Evolutionary conservation across 352 stramenopile species (phyloP).

Genomic region (Phytophthora citrophthora): DNA sequence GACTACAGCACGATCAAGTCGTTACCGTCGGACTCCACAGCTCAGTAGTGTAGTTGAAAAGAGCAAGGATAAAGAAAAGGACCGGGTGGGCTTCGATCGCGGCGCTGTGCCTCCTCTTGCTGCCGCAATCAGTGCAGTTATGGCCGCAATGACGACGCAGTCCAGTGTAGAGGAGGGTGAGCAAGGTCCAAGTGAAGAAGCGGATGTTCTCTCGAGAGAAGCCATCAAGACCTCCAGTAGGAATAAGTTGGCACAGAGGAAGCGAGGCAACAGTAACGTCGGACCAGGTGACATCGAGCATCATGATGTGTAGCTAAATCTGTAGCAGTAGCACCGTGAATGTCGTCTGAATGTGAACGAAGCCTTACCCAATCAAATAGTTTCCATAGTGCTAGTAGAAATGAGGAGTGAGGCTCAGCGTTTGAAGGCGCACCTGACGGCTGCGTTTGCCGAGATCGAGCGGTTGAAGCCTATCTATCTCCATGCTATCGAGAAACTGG

Average conservation of each 20-base stretch:
- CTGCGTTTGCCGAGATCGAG: slow-evolving; percentile 59
- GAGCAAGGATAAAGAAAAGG: slow-evolving; percentile 30
- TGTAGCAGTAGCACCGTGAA: not conserved
- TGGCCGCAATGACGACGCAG: slow-evolving; percentile 12
- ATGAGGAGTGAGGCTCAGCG: slow-evolving; percentile 35
- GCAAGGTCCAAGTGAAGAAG: slow-evolving; percentile 49
- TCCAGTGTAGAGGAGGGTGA: slow-evolving; percentile 44
- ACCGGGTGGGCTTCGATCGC: slow-evolving; percentile 45
- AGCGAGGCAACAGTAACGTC: slow-evolving; percentile 35
- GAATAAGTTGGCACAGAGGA: slow-evolving; percentile 62
- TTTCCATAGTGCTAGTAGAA: not conserved
- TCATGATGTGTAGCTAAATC: slow-evolving; percentile 5
- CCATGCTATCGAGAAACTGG: slow-evolving; percentile 53
- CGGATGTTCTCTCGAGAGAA: slow-evolving; percentile 62
- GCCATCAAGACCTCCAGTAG: slow-evolving; percentile 70
- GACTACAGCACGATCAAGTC: slow-evolving; percentile 11
- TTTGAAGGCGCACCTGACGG: slow-evolving; percentile 52
- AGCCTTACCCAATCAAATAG: not conserved
- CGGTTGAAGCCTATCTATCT: slow-evolving; percentile 41
- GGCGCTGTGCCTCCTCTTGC: slow-evolving; percentile 28
- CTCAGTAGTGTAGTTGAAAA: slow-evolving; percentile 27
- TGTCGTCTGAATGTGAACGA: not conserved
- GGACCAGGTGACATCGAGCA: slow-evolving; percentile 3
- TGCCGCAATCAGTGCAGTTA: not conserved
- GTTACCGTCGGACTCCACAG: slow-evolving; percentile 22